A percentile compares a stretch with the other conserved stretches of the same genome.
phyloP scores from a whole-genome alignment of 2,329 filamentous ascomycete species.

The Penicillium sp. region DNA sequence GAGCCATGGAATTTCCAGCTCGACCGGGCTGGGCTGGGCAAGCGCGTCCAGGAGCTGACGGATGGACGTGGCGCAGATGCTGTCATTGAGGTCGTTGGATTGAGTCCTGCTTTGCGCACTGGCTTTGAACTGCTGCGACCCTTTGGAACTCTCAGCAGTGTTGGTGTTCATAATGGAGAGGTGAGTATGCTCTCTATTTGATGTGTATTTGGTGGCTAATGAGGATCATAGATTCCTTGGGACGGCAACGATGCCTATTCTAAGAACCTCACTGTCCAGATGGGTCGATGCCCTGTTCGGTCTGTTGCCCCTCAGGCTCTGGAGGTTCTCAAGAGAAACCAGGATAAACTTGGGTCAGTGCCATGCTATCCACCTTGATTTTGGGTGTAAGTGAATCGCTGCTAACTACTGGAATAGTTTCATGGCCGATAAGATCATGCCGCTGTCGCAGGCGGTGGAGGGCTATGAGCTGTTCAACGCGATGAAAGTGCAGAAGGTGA shows the following conservation, averaged over 20 bases:
- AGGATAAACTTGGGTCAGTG: slow-evolving; percentile 62
- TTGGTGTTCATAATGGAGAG: slow-evolving; percentile 72
- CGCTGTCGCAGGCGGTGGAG: slow-evolving; percentile 61
- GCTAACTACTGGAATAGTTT: slow-evolving; percentile 51
- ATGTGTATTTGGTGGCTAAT: slow-evolving; percentile 21
- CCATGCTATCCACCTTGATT: background rate
- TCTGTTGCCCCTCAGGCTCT: slow-evolving; percentile 66
- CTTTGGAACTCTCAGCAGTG: slow-evolving; percentile 69
- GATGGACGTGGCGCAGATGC: slow-evolving; percentile 80
- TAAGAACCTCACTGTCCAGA: slow-evolving; percentile 70
- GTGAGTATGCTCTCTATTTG: slow-evolving; percentile 43
- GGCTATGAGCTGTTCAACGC: slow-evolving; percentile 69
- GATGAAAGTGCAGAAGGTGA: slow-evolving; percentile 70
- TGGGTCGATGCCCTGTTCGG: slow-evolving; percentile 72
- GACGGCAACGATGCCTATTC: slow-evolving; percentile 59
- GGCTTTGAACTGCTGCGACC: slow-evolving; percentile 68
- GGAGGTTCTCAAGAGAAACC: slow-evolving; percentile 61
- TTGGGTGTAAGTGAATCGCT: background rate
- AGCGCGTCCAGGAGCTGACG: slow-evolving; percentile 69
- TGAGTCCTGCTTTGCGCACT: slow-evolving; percentile 64
- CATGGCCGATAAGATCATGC: slow-evolving; percentile 74
- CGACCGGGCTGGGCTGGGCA: slow-evolving; percentile 61
- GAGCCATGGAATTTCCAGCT: slow-evolving; percentile 76
- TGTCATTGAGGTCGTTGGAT: slow-evolving; percentile 73
- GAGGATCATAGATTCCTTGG: slow-evolving; percentile 57